phyloP scores from a whole-genome alignment of 768 basidiomycete species.

The Auriscalpium orientale region DNA sequence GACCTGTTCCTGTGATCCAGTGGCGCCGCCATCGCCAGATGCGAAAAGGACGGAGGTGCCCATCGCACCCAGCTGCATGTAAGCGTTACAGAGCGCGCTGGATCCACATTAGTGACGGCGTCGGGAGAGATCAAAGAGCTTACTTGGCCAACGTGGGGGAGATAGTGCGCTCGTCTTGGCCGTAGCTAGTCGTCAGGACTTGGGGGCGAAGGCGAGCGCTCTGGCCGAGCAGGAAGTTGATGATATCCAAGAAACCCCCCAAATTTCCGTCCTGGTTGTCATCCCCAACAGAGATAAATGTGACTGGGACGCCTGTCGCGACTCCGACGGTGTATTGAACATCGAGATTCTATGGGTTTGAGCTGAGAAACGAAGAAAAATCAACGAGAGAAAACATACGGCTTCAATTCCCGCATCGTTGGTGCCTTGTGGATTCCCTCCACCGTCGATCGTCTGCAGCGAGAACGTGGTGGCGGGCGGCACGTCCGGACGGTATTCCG shows the following conservation, averaged over 20 bases:
- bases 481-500: conserved; percentile 3
- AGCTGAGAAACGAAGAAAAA: not conserved
- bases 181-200: conserved; percentile 17
- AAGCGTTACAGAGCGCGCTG: conserved; percentile 21
- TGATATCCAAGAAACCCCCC: conserved; percentile 16
- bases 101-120: not conserved
- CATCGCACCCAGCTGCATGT: conserved; percentile 22
- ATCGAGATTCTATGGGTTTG: conserved; percentile 14
- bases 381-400: not conserved
- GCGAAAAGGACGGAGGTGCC: conserved; percentile 20
- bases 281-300: conserved; percentile 18
- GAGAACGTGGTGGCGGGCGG: not conserved
- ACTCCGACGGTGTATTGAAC: conserved; percentile 20
- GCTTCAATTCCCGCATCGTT: conserved; percentile 1
- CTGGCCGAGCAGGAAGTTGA: conserved; percentile 15
- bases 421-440: conserved; percentile 3
- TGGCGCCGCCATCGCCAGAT: conserved; percentile 20
- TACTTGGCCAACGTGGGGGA: not conserved
- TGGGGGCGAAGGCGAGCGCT: conserved; percentile 13
- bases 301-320: conserved; percentile 13
- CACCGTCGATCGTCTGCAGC: conserved; percentile 7
- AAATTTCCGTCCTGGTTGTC: conserved; percentile 7
- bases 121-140: not conserved
- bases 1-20: not conserved
- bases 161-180: conserved; percentile 10